phyloP scores from a whole-genome alignment of 2,329 filamentous ascomycete species.

The Sarocladiaceae sp. region DNA sequence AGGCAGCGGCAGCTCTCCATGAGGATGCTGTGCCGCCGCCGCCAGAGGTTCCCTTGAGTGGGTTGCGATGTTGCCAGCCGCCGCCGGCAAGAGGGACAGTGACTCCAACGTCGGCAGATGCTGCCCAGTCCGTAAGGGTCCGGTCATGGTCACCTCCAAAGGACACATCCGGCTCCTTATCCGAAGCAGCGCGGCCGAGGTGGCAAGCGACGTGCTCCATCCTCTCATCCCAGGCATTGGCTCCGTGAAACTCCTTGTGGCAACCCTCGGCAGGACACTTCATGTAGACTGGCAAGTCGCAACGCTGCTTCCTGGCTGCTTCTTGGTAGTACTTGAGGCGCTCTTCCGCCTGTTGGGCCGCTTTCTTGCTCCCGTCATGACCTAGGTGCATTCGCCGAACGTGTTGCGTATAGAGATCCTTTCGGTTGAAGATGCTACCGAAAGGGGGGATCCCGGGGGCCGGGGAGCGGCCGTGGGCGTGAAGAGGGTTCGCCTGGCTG shows the following conservation, averaged over 20 bases:
- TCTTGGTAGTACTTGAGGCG: slow-evolving; percentile 50
- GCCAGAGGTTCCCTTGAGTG: slow-evolving; percentile 16
- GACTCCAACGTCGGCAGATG: slow-evolving; percentile 28
- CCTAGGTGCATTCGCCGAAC: slow-evolving; percentile 76
- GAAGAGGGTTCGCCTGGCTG: slow-evolving; percentile 15
- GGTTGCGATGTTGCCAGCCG: slow-evolving; percentile 29
- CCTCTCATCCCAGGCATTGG: slow-evolving; percentile 66
- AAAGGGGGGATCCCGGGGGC: slow-evolving; percentile 35
- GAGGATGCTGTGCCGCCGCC: neutral
- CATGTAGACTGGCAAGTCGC: slow-evolving; percentile 54
- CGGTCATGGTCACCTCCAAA: slow-evolving; percentile 34
- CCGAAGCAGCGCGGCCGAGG: slow-evolving; percentile 47
- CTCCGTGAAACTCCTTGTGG: slow-evolving; percentile 49
- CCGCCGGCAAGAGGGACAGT: slow-evolving; percentile 18
- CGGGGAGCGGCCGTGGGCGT: slow-evolving; percentile 20
- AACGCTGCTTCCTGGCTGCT: slow-evolving; percentile 54
- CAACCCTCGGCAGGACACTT: slow-evolving; percentile 60
- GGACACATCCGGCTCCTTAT: slow-evolving; percentile 20
- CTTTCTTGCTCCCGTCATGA: slow-evolving; percentile 30
- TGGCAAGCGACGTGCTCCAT: slow-evolving; percentile 87
- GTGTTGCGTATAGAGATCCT: slow-evolving; percentile 87
- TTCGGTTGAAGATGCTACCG: slow-evolving; percentile 73
- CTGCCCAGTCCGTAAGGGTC: slow-evolving; percentile 35
- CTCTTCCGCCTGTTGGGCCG: slow-evolving; percentile 38
- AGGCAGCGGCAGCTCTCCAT: neutral